Evolutionary conservation across 1,284 basidiomycete species (phyloP), one percentile per base, ranked within the genome.

Genomic region (Coriolopsis trogii): DNA sequence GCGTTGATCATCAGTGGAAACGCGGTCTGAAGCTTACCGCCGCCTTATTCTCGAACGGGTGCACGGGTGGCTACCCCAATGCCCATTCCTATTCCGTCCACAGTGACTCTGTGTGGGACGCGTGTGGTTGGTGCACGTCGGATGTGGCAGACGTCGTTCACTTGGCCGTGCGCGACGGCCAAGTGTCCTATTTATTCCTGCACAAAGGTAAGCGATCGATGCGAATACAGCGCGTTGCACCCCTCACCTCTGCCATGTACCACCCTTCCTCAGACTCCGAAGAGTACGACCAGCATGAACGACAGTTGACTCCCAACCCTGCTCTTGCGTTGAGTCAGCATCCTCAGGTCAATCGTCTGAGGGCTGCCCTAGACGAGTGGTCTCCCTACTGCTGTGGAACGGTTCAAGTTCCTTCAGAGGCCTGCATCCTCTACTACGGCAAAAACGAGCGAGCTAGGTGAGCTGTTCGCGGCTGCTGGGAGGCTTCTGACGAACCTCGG

Each of bases 31-130:
- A n/a, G n/a, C n/a, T n/a, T n/a, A n/a, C n/a, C n/a, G n/a, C n/a
- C n/a, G n/a, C n/a, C n/a, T n/a, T n/a, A 16, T 34, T 16, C 33
- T 34, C 33, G 33, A 34, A 34, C 33, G 20, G 28, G 33, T 34
- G 9, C 7, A 34, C 33, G 12, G n/a, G 20, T 16, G 10, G 3
- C n/a, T n/a, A 34, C 33, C 13, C 28, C 28, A 7, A n/a, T 34
- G 33, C 33, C 33, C 33, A 46, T 49, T 37, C 12, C 12, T 46
- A 46, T 49, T 37, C 12, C 12, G 52, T 54, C 43, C 20, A 33
- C 13, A 28, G 37, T 54, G 52, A 54, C 47, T 54, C 52, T 49
- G 46, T 46, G 52, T 49, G 52, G 21, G 52, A 41, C 21, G 36
- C 12, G 15, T 16, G 23, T 15, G 37, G 18, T 34, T 30, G 33